These are phyloP conservation scores for Paradendryphiella salina DNA, from an alignment of 2,329 filamentous ascomycete species.

Conservation along the genomic window DNA sequence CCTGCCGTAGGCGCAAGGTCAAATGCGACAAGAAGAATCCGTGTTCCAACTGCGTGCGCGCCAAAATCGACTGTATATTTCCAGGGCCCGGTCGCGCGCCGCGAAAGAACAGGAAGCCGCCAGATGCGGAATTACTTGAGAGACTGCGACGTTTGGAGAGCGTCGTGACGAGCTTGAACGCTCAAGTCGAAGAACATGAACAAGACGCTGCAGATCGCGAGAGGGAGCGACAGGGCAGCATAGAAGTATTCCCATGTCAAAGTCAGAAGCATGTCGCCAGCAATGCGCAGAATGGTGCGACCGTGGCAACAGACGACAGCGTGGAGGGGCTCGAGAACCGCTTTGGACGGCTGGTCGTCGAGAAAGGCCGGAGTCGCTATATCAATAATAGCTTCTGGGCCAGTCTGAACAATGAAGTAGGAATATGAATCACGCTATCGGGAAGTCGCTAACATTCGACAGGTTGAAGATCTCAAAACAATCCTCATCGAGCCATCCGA, in stretches of 20 bases:
- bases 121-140: constrained; percentile 72
- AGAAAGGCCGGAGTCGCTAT: constrained; percentile 71
- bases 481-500: constrained; percentile 64
- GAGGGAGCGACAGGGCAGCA: constrained; percentile 18
- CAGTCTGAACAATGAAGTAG: constrained; percentile 72
- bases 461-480: constrained; percentile 65
- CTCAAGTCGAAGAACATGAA: constrained; percentile 44
- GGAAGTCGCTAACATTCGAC: background rate
- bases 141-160: constrained; percentile 72
- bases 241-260: constrained; percentile 14
- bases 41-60: constrained; percentile 73
- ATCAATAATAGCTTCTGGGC: constrained; percentile 79
- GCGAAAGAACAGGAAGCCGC: constrained; percentile 67
- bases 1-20: constrained; percentile 61
- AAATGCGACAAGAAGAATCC: constrained; percentile 79
- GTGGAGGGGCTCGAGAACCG: constrained; percentile 53
- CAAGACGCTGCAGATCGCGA: constrained; percentile 39
- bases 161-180: constrained; percentile 66
- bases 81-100: constrained; percentile 74
- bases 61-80: constrained; percentile 72
- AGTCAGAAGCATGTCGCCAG: background rate
- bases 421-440: constrained; percentile 9
- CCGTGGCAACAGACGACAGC: constrained; percentile 36
- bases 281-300: constrained; percentile 9
- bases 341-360: constrained; percentile 70